A percentile compares a stretch with the other conserved stretches of the same genome.
Conservation (phyloP, 495 filamentous ascomycete genomes). For the Penicillium pancosmium region DNA sequence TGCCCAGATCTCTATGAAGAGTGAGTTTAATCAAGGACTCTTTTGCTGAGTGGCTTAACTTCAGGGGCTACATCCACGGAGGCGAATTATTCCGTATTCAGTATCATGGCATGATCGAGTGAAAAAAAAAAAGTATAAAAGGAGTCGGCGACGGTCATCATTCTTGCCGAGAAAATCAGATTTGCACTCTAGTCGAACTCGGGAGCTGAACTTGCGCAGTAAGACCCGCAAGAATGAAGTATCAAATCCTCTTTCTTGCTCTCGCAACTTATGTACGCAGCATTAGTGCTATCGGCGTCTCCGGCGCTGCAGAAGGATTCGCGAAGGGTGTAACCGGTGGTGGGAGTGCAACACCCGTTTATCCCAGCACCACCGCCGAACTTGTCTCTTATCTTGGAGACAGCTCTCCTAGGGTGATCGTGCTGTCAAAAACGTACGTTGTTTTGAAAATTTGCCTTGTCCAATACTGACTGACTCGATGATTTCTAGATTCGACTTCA, state of each 20-base stretch:
- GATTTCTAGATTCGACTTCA: constrained; percentile 40
- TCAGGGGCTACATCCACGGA: too few relatives aligned
- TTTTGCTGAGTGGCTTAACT: too few relatives aligned
- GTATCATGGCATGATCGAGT: too few relatives aligned
- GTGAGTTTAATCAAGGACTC: too few relatives aligned
- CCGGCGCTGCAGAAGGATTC: constrained; percentile 44
- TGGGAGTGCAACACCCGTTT: constrained; percentile 40
- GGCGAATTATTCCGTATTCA: too few relatives aligned
- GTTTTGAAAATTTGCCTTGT: neutral
- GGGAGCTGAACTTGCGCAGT: too few relatives aligned
- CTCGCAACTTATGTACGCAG: neutral
- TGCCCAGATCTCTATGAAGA: too few relatives aligned
- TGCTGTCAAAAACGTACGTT: constrained; percentile 33
- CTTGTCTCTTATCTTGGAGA: constrained; percentile 48
- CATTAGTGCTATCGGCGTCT: constrained; percentile 15
- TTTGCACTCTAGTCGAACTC: too few relatives aligned
- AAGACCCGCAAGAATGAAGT: neutral
- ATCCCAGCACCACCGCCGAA: constrained; percentile 39
- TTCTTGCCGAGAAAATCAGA: too few relatives aligned
- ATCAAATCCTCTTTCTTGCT: neutral
- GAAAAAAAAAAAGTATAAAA: too few relatives aligned
- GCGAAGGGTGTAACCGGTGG: constrained; percentile 44
- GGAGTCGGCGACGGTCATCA: too few relatives aligned
- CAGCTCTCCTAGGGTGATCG: constrained; percentile 35
- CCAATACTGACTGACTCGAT: neutral